Conservation (phyloP, 2,329 filamentous ascomycete genomes). For the Fusarium sp. region DNA sequence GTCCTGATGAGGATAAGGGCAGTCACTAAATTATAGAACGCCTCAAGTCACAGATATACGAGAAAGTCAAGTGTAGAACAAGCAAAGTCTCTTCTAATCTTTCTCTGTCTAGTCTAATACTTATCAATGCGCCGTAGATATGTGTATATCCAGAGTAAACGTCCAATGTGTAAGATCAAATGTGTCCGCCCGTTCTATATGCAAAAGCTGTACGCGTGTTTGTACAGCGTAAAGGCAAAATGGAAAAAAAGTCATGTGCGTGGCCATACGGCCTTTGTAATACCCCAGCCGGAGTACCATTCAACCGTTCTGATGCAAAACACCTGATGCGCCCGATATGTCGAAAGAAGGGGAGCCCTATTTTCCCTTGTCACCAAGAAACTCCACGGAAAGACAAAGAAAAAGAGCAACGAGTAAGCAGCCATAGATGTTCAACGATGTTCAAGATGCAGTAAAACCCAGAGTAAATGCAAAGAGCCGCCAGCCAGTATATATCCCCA, state of each 20-base stretch:
- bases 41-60: background rate
- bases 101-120: conserved; percentile 44
- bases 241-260: conserved; percentile 20
- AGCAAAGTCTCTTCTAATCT: conserved; percentile 22
- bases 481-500: conserved; percentile 28
- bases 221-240: conserved; percentile 14
- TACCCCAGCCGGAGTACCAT: conserved; percentile 7
- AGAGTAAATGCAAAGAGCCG: conserved; percentile 35
- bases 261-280: conserved; percentile 27
- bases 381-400: conserved; percentile 17
- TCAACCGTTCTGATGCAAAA: conserved; percentile 6
- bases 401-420: conserved; percentile 12
- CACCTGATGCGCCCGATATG: conserved; percentile 21
- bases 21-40: background rate
- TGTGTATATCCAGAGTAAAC: conserved; percentile 28
- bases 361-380: background rate
- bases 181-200: conserved; percentile 35
- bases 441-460: conserved; percentile 9
- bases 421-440: background rate
- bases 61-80: background rate
- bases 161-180: conserved; percentile 28
- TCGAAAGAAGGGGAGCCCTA: background rate
- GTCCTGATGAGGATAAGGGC: background rate
- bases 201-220: conserved; percentile 26
- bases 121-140: conserved; percentile 35